A percentile compares a stretch with the other conserved stretches of the same genome.
Evolutionary conservation across 805 yeast genomes (phyloP).

Genomic region (Saturnispora diversa): DNA sequence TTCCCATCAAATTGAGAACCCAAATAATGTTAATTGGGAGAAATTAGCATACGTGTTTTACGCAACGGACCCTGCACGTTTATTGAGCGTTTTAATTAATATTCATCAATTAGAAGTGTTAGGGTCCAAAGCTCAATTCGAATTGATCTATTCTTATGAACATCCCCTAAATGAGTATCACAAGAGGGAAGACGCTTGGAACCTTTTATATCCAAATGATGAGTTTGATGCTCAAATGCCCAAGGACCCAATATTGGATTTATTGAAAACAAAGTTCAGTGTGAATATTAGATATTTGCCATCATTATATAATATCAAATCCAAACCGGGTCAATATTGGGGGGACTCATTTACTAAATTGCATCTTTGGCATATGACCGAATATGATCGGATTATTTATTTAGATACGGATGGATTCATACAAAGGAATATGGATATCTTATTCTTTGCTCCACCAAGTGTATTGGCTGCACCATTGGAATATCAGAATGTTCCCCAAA

Average conservation of each 20-base stretch:
- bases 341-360: constrained; percentile 47
- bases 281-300: constrained; percentile 28
- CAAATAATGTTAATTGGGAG: constrained; percentile 31
- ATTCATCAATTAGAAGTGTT: constrained; percentile 32
- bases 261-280: constrained; percentile 11
- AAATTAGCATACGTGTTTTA: constrained; percentile 52
- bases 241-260: constrained; percentile 1
- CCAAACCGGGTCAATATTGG: constrained; percentile 32
- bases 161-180: constrained; percentile 6
- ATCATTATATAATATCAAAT: constrained; percentile 13
- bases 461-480: constrained; percentile 38
- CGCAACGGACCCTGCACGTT: constrained; percentile 44
- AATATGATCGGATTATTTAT: constrained; percentile 46
- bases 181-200: constrained; percentile 8
- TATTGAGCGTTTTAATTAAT: constrained; percentile 46
- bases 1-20: constrained; percentile 8
- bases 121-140: constrained; percentile 36
- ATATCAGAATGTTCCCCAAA: constrained; percentile 17
- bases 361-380: constrained; percentile 39
- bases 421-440: constrained; percentile 37
- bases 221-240: not conserved
- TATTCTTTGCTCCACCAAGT: constrained; percentile 42
- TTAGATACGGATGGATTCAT: constrained; percentile 51
- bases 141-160: constrained; percentile 33
- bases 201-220: not conserved